Evolutionary conservation across 768 basidiomycete species (phyloP), one percentile per base, ranked within the genome.

Genomic region (Boletus vinaceobasis): DNA sequence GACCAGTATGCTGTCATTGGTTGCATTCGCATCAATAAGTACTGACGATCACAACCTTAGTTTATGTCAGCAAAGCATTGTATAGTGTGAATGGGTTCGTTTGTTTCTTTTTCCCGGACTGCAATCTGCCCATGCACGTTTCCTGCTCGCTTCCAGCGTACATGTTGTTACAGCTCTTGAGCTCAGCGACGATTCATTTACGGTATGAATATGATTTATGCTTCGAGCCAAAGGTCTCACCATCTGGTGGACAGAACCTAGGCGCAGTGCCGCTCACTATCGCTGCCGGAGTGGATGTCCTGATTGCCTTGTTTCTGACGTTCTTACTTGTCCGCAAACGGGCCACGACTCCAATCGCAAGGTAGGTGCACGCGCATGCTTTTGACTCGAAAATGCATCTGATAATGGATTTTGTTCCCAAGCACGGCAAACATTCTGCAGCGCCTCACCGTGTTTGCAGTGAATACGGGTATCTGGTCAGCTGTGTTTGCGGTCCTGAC

Each of bases 401-500:
- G 42, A 60, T 19, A 7, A 31, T 19, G 10, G n/a, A 21, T 19
- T 7, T 39, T 33, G 6, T 9, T 14, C 5, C 10, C 26, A 36
- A 63, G 61, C 2, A 60, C 55, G 21, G 36, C 17, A 1, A 37
- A 52, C 11, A 2, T 63, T n/a, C 45, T 62, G 5, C 53, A 53
- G 37, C 54, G 53, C 17, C 50, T 63, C 7, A 45, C 4, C 0
- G 7, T 63, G 7, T 60, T 60, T 27, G 44, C 54, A 1, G 44
- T 54, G 8, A 48, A 51, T 19, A 49, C 54, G 5, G 74, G 80
- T 1, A 75, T 82, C 11, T 79, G 77, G 14, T 74, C 81, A 15
- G 83, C 85, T 56, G 78, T 78, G 0, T 66, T 62, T 5, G 69
- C 75, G 6, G 81, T 83, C 65, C 76, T 78, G 4, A 68, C 44